Percentiles rank a stretch among this genome's conserved stretches.
Evolutionary conservation across 2,329 filamentous ascomycete genomes (phyloP).

Genomic region (Fusarium siculi): DNA sequence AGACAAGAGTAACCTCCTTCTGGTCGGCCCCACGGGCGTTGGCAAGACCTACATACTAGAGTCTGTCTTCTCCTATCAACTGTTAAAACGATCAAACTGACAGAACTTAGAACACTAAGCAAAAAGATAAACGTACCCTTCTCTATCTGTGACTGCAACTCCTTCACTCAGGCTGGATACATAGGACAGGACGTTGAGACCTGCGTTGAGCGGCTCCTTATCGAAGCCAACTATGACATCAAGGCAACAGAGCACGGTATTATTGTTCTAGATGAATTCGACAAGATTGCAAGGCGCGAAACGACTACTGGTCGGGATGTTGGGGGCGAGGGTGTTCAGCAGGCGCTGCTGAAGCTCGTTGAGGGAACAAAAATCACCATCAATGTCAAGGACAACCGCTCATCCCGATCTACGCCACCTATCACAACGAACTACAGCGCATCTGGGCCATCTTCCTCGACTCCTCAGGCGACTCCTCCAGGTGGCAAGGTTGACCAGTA

Average conservation of each 20-base stretch:
- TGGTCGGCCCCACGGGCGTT: conserved; percentile 92
- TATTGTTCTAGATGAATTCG: conserved; percentile 95
- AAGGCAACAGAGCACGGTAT: conserved; percentile 89
- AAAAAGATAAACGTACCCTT: conserved; percentile 95
- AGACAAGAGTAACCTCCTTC: conserved; percentile 93
- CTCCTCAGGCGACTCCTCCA: conserved; percentile 58
- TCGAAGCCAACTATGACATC: conserved; percentile 90
- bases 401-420: conserved; percentile 62
- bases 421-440: conserved; percentile 65
- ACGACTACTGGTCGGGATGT: conserved; percentile 92
- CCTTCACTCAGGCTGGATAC: conserved; percentile 95
- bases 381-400: conserved; percentile 82
- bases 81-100: not conserved
- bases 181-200: conserved; percentile 98
- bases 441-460: conserved; percentile 55
- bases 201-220: conserved; percentile 89
- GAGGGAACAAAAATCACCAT: conserved; percentile 95
- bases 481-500: conserved; percentile 69
- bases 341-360: conserved; percentile 93
- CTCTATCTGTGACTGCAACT: conserved; percentile 94
- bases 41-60: conserved; percentile 95
- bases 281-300: conserved; percentile 93
- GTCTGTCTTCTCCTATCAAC: conserved; percentile 51
- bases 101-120: conserved; percentile 79
- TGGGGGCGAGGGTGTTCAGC: conserved; percentile 94